Conservation (phyloP, 225 moss, liverwort and hornwort genomes). For the Pseudisothecium myosuroides region DNA sequence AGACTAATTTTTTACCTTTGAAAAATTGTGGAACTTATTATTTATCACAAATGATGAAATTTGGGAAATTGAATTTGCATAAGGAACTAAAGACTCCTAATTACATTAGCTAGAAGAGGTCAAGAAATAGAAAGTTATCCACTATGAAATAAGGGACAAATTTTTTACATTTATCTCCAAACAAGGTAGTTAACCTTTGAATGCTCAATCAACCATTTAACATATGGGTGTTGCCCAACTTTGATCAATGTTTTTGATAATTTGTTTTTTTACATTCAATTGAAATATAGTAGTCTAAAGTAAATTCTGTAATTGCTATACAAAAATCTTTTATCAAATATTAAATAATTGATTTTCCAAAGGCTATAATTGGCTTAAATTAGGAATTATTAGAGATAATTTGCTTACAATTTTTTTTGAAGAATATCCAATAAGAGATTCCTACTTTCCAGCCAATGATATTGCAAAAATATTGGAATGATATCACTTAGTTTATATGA, state of each 20-base stretch:
- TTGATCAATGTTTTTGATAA: accelerated
- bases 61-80: neutral
- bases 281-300: neutral
- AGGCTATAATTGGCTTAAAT: too few relatives aligned
- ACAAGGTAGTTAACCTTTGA: neutral
- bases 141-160: neutral
- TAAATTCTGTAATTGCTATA: neutral
- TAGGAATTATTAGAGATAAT: neutral
- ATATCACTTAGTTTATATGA: neutral
- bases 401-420: neutral
- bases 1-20: neutral
- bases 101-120: too few relatives aligned
- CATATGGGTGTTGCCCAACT: neutral
- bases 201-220: neutral
- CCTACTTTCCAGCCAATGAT: accelerated
- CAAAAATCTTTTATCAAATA: neutral
- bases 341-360: neutral
- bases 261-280: too few relatives aligned
- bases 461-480: neutral
- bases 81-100: accelerated
- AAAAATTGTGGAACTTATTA: neutral
- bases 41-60: neutral
- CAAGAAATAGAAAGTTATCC: neutral
- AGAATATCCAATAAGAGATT: neutral
- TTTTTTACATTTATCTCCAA: neutral